phyloP scores from a whole-genome alignment of 441 rosid species.

The Syzygium syzygioides region DNA sequence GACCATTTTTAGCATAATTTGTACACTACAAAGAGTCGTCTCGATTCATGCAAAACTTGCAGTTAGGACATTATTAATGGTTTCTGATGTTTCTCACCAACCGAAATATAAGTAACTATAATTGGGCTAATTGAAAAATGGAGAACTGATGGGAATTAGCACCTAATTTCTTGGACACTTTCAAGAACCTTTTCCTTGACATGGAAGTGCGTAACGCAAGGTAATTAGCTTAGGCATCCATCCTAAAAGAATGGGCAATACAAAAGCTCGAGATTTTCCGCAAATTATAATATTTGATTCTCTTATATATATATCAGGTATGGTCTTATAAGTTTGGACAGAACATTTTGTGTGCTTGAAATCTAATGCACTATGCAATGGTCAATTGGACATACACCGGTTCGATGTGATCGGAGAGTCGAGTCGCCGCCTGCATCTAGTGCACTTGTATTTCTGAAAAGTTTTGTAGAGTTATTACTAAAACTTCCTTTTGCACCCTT shows the following conservation, averaged over 20 bases:
- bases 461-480: not conserved
- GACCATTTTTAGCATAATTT: not conserved
- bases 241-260: accelerated
- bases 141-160: not conserved
- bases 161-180: not conserved
- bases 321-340: not conserved
- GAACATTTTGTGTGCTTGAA: not conserved
- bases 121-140: not conserved
- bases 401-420: not conserved
- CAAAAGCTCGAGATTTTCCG: not conserved
- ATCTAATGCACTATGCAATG: not conserved
- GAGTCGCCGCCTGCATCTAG: accelerated
- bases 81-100: not conserved
- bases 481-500: not conserved
- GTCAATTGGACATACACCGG: accelerated
- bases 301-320: not conserved
- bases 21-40: not conserved
- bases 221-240: not conserved
- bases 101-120: not conserved
- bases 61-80: not conserved
- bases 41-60: not conserved
- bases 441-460: not conserved
- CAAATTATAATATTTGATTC: not conserved
- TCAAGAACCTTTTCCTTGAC: not conserved
- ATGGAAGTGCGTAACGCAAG: not conserved